Evolutionary conservation across 768 basidiomycete species (phyloP).

Genomic region (Tephrocybe rancida): DNA sequence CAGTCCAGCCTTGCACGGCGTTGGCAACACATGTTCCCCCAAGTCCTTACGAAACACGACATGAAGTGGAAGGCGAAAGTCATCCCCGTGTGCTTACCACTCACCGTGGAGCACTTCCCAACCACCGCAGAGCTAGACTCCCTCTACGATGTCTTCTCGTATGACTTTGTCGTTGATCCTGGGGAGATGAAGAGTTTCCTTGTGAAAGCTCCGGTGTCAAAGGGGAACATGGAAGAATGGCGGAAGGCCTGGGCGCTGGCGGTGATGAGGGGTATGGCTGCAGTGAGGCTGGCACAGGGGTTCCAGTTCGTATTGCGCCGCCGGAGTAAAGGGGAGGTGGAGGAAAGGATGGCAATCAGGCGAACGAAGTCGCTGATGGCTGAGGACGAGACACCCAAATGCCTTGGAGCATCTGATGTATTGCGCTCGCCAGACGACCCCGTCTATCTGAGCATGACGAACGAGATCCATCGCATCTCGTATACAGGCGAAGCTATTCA

Average conservation of each 20-base stretch:
- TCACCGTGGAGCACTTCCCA: constrained; percentile 91
- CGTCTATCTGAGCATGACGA: constrained; percentile 91
- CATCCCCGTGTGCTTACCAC: constrained; percentile 84
- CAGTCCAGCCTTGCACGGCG: constrained; percentile 79
- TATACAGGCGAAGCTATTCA: constrained; percentile 92
- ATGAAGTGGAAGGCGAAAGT: constrained; percentile 91
- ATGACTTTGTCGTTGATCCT: constrained; percentile 86
- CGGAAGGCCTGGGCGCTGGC: constrained; percentile 74
- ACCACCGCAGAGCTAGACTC: constrained; percentile 71
- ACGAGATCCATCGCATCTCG: constrained; percentile 91
- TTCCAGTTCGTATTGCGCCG: constrained; percentile 87
- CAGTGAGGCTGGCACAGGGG: constrained; percentile 88
- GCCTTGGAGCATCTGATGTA: constrained; percentile 67
- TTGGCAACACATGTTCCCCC: constrained; percentile 88
- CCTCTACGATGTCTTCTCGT: constrained; percentile 81
- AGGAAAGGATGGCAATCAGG: constrained; percentile 38
- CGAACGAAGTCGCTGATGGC: constrained; percentile 59
- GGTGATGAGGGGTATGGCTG: constrained; percentile 93
- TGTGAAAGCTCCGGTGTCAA: constrained; percentile 61
- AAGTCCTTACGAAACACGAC: constrained; percentile 74
- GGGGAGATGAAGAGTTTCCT: constrained; percentile 87
- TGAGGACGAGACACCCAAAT: constrained; percentile 59
- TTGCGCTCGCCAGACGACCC: constrained; percentile 63
- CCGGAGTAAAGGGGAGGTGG: constrained; percentile 25
- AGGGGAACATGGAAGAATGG: constrained; percentile 53